phyloP scores from a whole-genome alignment of 192 early-diverging fungal species.

The Gamsiella multidivaricata region DNA sequence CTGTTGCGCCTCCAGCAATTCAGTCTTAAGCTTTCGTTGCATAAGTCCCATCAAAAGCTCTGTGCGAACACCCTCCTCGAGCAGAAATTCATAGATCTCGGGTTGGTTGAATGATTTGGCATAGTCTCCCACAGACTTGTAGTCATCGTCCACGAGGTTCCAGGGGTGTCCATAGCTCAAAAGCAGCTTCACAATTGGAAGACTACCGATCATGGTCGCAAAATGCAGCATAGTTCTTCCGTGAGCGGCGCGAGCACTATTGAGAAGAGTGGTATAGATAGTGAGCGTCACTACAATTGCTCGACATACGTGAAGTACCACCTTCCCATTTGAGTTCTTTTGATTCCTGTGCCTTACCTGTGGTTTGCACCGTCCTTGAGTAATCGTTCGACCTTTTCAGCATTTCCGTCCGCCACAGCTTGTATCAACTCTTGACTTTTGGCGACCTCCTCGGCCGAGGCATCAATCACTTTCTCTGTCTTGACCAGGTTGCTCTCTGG shows the following conservation, averaged over 20 bases:
- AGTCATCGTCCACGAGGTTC: constrained; percentile 82
- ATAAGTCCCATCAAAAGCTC: constrained; percentile 80
- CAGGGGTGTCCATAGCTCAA: constrained; percentile 80
- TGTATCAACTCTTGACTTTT: constrained; percentile 46
- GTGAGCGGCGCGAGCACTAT: constrained; percentile 41
- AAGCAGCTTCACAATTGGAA: constrained; percentile 69
- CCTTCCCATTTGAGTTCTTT: no score
- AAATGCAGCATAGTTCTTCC: constrained; percentile 66
- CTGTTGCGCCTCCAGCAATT: constrained; percentile 46
- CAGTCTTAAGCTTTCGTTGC: constrained; percentile 33
- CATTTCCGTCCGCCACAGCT: constrained; percentile 47
- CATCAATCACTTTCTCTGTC: constrained; percentile 45
- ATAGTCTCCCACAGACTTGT: constrained; percentile 86
- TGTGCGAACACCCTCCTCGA: constrained; percentile 84
- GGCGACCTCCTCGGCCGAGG: constrained; percentile 40
- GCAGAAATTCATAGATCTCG: constrained; percentile 80
- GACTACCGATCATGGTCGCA: constrained; percentile 74
- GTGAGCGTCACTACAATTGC: not conserved
- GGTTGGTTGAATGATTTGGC: constrained; percentile 76
- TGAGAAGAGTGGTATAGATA: not conserved
- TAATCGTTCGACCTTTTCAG: constrained; percentile 30
- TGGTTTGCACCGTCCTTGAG: constrained; percentile 51
- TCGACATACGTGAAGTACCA: not conserved
- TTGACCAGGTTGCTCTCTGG: constrained; percentile 49
- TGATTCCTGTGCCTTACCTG: constrained; percentile 26